These are phyloP conservation scores for Lachnellula occidentalis DNA, from an alignment of 2,329 filamentous ascomycete genomes.

Conservation along the genomic window DNA sequence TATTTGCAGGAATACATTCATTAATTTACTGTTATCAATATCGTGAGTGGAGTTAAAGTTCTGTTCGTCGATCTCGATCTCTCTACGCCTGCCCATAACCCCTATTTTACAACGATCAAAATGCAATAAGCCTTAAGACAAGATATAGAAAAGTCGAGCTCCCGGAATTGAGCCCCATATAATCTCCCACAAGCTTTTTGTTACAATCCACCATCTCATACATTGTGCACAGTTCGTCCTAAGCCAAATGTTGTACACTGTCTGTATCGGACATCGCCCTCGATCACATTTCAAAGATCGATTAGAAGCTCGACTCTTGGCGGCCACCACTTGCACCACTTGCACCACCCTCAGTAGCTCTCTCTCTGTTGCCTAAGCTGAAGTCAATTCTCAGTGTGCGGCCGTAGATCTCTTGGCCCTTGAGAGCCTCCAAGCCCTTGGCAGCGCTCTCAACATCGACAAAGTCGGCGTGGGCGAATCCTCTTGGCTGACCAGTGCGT, in stretches of 20 bases:
- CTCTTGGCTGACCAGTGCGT: slow-evolving; percentile 71
- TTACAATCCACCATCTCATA: slow-evolving; percentile 18
- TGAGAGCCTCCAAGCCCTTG: slow-evolving; percentile 52
- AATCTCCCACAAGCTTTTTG: slow-evolving; percentile 18
- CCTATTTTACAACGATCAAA: slow-evolving; percentile 24
- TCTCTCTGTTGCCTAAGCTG: slow-evolving; percentile 18
- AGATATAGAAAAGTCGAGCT: slow-evolving; percentile 15
- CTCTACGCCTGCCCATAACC: slow-evolving; percentile 19
- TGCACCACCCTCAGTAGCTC: background rate
- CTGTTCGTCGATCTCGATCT: slow-evolving; percentile 6
- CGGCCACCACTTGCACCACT: background rate
- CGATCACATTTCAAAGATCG: background rate
- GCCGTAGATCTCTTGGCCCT: slow-evolving; percentile 55
- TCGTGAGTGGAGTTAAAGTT: slow-evolving; percentile 19
- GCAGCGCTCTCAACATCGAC: slow-evolving; percentile 59
- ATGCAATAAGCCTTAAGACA: slow-evolving; percentile 22
- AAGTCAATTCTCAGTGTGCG: slow-evolving; percentile 63
- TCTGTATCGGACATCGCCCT: background rate
- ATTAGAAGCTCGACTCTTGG: background rate
- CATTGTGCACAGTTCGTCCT: slow-evolving; percentile 1
- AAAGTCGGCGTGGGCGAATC: slow-evolving; percentile 84
- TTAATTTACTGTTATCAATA: slow-evolving; percentile 3
- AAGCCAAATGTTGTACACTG: background rate
- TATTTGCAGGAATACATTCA: slow-evolving; percentile 3
- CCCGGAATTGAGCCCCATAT: slow-evolving; percentile 7